phyloP scores from a whole-genome alignment of 768 basidiomycete species.

The Imleria badia region DNA sequence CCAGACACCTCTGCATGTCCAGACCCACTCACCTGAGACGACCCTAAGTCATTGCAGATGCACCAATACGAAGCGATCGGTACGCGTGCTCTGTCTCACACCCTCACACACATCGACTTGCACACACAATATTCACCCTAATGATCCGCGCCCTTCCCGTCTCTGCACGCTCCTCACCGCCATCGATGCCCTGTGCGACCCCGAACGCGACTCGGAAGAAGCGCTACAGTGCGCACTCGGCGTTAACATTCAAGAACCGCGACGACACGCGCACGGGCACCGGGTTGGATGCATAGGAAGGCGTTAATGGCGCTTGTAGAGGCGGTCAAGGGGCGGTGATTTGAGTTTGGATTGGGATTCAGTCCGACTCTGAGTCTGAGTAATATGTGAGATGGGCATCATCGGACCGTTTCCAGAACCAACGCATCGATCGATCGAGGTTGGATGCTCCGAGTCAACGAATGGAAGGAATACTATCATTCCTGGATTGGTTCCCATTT shows the following conservation, averaged over 20 bases:
- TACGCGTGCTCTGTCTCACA: slow-evolving; percentile 26
- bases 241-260: slow-evolving; percentile 39
- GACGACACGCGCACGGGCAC: slow-evolving; percentile 39
- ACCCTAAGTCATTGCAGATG: slow-evolving; percentile 43
- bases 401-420: too few species aligned
- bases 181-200: slow-evolving; percentile 63
- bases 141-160: slow-evolving; percentile 59
- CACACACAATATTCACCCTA: slow-evolving; percentile 72
- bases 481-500: too few species aligned
- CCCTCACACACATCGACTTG: too few species aligned
- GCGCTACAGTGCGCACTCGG: slow-evolving; percentile 67
- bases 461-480: too few species aligned
- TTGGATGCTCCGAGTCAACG: too few species aligned
- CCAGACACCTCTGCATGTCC: too few species aligned
- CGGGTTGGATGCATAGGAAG: too few species aligned
- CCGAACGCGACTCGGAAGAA: slow-evolving; percentile 61
- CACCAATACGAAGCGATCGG: slow-evolving; percentile 82
- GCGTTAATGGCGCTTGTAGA: slow-evolving; percentile 61
- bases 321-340: slow-evolving; percentile 67
- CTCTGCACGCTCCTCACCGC: slow-evolving; percentile 52
- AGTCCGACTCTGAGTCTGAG: too few species aligned
- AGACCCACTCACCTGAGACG: too few species aligned
- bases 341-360: slow-evolving; percentile 68
- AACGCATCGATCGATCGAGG: too few species aligned
- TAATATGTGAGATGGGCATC: too few species aligned